Conservation (phyloP, 805 yeast species). For the Ogataea siamensis region DNA sequence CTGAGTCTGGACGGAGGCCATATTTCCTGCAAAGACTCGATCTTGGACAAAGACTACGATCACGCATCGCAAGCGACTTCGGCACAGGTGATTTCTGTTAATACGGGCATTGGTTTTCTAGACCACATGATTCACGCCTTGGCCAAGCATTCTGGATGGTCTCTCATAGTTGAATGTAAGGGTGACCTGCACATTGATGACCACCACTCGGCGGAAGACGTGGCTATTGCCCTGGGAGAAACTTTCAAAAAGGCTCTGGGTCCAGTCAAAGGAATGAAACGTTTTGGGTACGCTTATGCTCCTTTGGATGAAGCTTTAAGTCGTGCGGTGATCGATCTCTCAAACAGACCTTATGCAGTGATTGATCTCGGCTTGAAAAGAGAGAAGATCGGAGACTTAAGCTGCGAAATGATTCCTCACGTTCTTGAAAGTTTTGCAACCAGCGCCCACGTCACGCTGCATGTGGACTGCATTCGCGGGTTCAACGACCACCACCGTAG, state of each 20-base stretch:
- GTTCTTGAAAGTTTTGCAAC: conserved; percentile 92
- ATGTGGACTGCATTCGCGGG: conserved; percentile 92
- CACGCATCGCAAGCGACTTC: conserved; percentile 71
- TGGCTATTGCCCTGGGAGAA: conserved; percentile 85
- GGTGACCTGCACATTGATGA: conserved; percentile 97
- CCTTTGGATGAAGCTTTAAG: conserved; percentile 96
- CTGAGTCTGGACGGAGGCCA: conserved; percentile 82
- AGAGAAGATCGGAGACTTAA: conserved; percentile 88
- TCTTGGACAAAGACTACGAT: conserved; percentile 37
- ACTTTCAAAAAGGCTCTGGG: conserved; percentile 92
- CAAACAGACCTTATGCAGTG: conserved; percentile 90
- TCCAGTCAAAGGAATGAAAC: conserved; percentile 81
- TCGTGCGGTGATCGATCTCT: conserved; percentile 93
- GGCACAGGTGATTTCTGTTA: conserved; percentile 72
- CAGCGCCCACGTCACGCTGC: conserved; percentile 86
- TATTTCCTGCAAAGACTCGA: conserved; percentile 59
- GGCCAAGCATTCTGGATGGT: conserved; percentile 98
- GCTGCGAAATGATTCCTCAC: conserved; percentile 98
- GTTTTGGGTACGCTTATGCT: conserved; percentile 92
- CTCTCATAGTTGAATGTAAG: conserved; percentile 79
- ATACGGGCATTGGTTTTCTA: conserved; percentile 91
- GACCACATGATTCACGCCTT: conserved; percentile 98
- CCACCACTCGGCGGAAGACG: conserved; percentile 96
- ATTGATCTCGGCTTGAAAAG: conserved; percentile 86
- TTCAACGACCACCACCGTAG: conserved; percentile 95